Conservation (phyloP, 1,284 basidiomycete genomes). For the Phellopilus nigrolimitatus region DNA sequence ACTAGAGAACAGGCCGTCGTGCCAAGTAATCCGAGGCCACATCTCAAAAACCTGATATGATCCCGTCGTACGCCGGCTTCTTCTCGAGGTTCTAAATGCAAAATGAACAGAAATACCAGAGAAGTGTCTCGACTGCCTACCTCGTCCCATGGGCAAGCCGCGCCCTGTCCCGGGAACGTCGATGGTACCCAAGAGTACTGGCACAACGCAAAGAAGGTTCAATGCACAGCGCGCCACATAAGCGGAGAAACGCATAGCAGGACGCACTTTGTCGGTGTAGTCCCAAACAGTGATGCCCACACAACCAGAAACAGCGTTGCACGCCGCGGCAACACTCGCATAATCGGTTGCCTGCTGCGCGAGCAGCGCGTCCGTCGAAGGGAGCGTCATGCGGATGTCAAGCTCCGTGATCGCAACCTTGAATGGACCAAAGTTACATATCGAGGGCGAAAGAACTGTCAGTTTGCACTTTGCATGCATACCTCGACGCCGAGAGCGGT, state of each 20-base stretch:
- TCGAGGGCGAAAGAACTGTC: too few relatives aligned
- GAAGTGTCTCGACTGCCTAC: conserved; percentile 18
- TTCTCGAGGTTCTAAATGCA: conserved; percentile 23
- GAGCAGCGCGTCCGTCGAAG: conserved; percentile 41
- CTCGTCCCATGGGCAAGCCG: conserved; percentile 25
- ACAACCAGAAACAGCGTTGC: conserved; percentile 38
- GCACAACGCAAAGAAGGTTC: too few relatives aligned
- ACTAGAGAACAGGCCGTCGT: too few relatives aligned
- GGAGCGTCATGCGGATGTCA: conserved; percentile 48
- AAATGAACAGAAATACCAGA: not conserved
- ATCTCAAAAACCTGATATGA: conserved; percentile 21
- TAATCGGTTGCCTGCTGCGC: conserved; percentile 47
- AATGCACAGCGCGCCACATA: too few relatives aligned
- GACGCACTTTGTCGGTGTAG: conserved; percentile 38
- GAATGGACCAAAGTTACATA: too few relatives aligned
- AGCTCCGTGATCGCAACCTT: conserved; percentile 46
- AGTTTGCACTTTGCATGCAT: too few relatives aligned
- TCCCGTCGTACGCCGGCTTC: conserved; percentile 24
- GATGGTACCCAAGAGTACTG: conserved; percentile 25
- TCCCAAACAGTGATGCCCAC: conserved; percentile 50
- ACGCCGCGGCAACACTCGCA: conserved; percentile 40
- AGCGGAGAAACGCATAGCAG: too few relatives aligned
- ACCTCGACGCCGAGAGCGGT: conserved; percentile 48
- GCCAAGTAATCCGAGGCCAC: too few relatives aligned
- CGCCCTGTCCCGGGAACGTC: conserved; percentile 25